Evolutionary conservation across 768 basidiomycete genomes (phyloP).

Genomic region (Antrodiella citrinella): DNA sequence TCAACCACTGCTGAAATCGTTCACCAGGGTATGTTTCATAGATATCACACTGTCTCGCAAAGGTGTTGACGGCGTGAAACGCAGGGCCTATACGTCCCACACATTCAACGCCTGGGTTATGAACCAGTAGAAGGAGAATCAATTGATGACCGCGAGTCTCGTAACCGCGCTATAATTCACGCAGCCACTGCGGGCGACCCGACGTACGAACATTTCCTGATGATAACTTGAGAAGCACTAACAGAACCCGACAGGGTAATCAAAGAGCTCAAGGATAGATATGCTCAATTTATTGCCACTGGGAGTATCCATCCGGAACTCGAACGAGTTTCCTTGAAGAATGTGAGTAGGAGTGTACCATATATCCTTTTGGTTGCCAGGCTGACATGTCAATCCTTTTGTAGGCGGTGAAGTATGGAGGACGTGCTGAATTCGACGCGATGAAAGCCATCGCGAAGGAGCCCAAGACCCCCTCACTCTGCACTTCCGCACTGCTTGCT

Average conservation of each 20-base stretch:
- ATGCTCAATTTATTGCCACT: conserved; percentile 44
- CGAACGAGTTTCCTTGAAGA: conserved; percentile 43
- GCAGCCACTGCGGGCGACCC: conserved; percentile 43
- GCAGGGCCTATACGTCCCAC: conserved; percentile 66
- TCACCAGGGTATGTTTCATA: conserved; percentile 43
- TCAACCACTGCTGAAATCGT: conserved; percentile 45
- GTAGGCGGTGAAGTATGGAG: conserved; percentile 65
- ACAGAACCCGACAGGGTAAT: conserved; percentile 26
- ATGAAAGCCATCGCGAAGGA: conserved; percentile 61
- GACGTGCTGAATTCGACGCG: conserved; percentile 65
- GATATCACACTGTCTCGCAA: neutral
- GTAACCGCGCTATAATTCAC: conserved; percentile 62
- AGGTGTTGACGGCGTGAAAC: too few species aligned
- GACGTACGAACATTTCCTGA: conserved; percentile 29
- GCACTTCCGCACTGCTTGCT: conserved; percentile 56
- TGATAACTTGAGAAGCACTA: conserved; percentile 68
- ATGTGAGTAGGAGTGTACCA: conserved; percentile 8
- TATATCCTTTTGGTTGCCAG: too few species aligned
- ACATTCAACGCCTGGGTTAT: conserved; percentile 74
- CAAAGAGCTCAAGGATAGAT: neutral
- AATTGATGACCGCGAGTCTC: conserved; percentile 59
- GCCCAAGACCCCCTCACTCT: conserved; percentile 65
- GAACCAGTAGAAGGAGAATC: conserved; percentile 61
- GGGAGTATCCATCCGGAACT: conserved; percentile 83
- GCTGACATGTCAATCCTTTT: too few species aligned